Conservation (phyloP, 1,139 yeast genomes). For the Magnusiomyces suaveolens region DNA sequence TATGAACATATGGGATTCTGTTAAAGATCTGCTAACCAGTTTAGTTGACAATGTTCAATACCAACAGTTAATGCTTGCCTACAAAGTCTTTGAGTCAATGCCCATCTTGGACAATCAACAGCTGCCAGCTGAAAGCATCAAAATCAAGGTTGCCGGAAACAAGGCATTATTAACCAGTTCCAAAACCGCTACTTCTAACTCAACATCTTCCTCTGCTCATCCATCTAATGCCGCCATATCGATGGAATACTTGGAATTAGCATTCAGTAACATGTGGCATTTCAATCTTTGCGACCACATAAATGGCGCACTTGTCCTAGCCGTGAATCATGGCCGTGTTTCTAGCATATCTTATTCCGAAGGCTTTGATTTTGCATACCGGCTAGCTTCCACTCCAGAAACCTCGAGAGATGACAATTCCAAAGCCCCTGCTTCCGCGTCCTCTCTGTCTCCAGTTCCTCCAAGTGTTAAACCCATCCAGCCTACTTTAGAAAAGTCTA, state of each 20-base stretch:
- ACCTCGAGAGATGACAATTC: too few relatives aligned
- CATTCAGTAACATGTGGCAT: constrained; percentile 70
- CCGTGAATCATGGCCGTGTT: constrained; percentile 36
- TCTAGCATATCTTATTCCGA: constrained; percentile 37
- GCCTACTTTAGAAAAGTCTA: neutral
- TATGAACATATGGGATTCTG: constrained; percentile 55
- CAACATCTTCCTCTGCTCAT: constrained; percentile 21
- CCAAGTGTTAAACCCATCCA: neutral
- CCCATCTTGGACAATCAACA: constrained; percentile 31
- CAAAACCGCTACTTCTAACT: constrained; percentile 28
- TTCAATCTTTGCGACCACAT: constrained; percentile 57
- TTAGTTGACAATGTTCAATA: constrained; percentile 33
- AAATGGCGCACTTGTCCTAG: constrained; percentile 38
- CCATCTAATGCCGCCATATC: constrained; percentile 1
- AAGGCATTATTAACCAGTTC: too few relatives aligned
- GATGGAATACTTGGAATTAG: constrained; percentile 45
- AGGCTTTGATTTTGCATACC: constrained; percentile 45
- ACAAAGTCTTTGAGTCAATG: constrained; percentile 54
- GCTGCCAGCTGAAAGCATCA: constrained; percentile 19
- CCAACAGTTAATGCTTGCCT: constrained; percentile 42
- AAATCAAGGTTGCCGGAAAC: too few relatives aligned
- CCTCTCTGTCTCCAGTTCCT: neutral
- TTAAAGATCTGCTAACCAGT: constrained; percentile 43
- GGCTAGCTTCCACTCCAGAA: constrained; percentile 18
- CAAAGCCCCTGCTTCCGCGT: neutral